phyloP scores from a whole-genome alignment of 169 alveolate species.

The Plasmodium relictum region DNA sequence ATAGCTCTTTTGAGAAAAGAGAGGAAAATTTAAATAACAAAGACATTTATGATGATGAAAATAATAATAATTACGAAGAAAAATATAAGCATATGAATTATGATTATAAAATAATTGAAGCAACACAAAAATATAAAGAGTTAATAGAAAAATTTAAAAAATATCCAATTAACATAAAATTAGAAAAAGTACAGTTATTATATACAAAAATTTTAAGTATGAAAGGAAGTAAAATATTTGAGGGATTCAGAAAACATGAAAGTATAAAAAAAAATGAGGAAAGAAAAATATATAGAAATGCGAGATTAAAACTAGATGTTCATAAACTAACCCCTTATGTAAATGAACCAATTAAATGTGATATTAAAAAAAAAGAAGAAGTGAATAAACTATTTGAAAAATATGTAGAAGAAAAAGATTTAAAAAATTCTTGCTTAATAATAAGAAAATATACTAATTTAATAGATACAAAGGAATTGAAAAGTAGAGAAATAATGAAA shows the following conservation, averaged over 20 bases:
- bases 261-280: constrained; percentile 40
- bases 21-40: background rate
- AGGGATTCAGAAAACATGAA: constrained; percentile 79
- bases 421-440: constrained; percentile 82
- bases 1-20: background rate
- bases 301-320: constrained; percentile 68
- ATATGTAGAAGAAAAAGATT: constrained; percentile 83
- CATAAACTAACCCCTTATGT: constrained; percentile 84
- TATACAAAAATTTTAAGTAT: constrained; percentile 60
- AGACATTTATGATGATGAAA: constrained; percentile 36
- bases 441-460: constrained; percentile 79
- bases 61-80: constrained; percentile 25
- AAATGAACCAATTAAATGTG: constrained; percentile 83
- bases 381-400: constrained; percentile 80
- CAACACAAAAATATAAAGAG: constrained; percentile 42
- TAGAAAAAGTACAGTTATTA: constrained; percentile 53
- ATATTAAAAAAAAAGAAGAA: constrained; percentile 79
- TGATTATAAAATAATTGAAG: constrained; percentile 55
- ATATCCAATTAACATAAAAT: constrained; percentile 39
- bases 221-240: constrained; percentile 47
- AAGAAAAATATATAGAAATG: constrained; percentile 50
- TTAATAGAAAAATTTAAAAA: constrained; percentile 33
- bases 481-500: constrained; percentile 60
- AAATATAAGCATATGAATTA: constrained; percentile 46
- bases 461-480: constrained; percentile 33